A percentile compares a stretch with the other conserved stretches of the same genome.
Conservation (phyloP, 2,329 filamentous ascomycete genomes). For the Cladosporium sp. region DNA sequence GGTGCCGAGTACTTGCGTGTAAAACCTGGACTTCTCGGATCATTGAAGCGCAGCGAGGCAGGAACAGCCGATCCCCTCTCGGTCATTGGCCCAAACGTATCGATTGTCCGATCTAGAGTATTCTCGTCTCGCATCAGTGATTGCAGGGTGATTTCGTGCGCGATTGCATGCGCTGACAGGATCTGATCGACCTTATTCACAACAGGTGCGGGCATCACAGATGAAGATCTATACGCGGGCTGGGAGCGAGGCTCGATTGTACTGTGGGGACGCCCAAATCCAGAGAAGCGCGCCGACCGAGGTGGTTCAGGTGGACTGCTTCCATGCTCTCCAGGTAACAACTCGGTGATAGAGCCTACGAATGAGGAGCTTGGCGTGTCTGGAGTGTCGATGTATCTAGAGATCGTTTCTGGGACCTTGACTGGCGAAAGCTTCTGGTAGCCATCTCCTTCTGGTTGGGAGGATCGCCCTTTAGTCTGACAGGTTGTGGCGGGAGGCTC, state of each 20-base stretch:
- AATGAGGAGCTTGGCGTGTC: constrained; percentile 24
- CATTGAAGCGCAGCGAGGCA: constrained; percentile 18
- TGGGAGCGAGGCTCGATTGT: constrained; percentile 8
- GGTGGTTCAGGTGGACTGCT: constrained; percentile 18
- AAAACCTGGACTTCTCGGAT: constrained; percentile 23
- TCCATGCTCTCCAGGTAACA: constrained; percentile 15
- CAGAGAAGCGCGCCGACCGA: constrained; percentile 12
- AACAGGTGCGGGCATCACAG: constrained; percentile 5
- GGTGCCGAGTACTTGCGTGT: constrained; percentile 9
- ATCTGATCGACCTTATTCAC: constrained; percentile 26
- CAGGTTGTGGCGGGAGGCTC: constrained; percentile 19
- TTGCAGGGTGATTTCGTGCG: constrained; percentile 32
- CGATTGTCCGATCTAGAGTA: constrained; percentile 18
- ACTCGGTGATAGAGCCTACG: constrained; percentile 28
- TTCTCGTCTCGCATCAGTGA: constrained; percentile 29
- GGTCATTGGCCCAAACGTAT: constrained; percentile 17
- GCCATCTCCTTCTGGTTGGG: constrained; percentile 16
- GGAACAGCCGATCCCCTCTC: constrained; percentile 22
- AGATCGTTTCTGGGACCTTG: neutral
- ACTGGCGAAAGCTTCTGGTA: constrained; percentile 25
- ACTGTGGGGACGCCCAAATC: constrained; percentile 4
- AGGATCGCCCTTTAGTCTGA: constrained; percentile 15
- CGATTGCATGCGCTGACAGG: constrained; percentile 25
- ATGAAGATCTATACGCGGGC: constrained; percentile 12
- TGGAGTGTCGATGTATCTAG: neutral